A percentile compares a stretch with the other conserved stretches of the same genome.
phyloP scores from a whole-genome alignment of 75 land plant species.

The Selaginella moellendorffii region DNA sequence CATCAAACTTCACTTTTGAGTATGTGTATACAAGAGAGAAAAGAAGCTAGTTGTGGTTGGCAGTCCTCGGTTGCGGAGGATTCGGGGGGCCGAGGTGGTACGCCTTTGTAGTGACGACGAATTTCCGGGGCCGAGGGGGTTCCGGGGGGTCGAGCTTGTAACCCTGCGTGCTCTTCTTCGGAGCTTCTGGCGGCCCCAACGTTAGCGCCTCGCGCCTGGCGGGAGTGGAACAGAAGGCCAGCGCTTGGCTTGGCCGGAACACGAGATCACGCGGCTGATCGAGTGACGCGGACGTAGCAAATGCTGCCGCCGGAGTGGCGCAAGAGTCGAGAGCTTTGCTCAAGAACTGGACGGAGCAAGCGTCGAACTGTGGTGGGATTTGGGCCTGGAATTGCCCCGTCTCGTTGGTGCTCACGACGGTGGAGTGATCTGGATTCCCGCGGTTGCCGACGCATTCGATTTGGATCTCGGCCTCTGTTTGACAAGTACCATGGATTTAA shows the following conservation, averaged over 20 bases:
- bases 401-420: background rate
- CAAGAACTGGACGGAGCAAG: background rate
- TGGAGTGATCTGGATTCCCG: no score
- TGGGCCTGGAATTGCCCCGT: background rate
- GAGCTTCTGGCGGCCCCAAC: background rate
- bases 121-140: background rate
- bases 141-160: no score
- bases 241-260: background rate
- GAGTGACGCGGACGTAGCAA: no score
- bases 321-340: background rate
- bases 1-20: no score
- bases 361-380: background rate
- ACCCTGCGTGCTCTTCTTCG: no score
- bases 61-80: background rate
- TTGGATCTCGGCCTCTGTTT: no score
- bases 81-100: background rate
- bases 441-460: no score
- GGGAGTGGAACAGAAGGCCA: background rate
- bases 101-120: background rate
- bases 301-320: no score
- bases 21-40: no score
- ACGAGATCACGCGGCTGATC: no score
- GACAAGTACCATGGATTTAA: no score
- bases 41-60: no score
- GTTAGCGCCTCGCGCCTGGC: background rate